Evolutionary conservation across 768 basidiomycete genomes (phyloP), one percentile per base, ranked within the genome.

Genomic region (Termitomyces eurrhizus): DNA sequence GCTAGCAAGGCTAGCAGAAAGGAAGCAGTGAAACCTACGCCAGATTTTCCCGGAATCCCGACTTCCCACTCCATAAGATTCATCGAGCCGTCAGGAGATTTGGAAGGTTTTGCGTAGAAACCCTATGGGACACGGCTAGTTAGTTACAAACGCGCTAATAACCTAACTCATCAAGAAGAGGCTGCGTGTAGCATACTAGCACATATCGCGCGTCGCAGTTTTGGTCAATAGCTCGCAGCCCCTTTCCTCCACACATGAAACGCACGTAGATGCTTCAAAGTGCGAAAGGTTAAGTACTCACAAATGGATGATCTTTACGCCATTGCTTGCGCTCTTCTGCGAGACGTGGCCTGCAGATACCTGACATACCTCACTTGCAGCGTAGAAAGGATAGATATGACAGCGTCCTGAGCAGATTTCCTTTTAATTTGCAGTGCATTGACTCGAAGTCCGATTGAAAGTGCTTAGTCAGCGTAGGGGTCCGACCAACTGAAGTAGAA

Each of bases 31-130:
- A 52, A 36, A 83, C 92, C 75, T 74, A 97, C 97, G 61, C 81
- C 81, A 52, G 81, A 64, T 76, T 97, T 98, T 33, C 97, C 97
- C 18, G 97, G 97, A 66, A 99, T 98, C 26, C 97, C 97, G 2
- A 97, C 95, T 72, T 98, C 97, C 97, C 97, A 99, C 72, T 93
- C 88, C 85, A 98, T 86, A 52, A 99, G 80, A 74, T 98, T 95
- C 87, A 98, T 88, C 2, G 94, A 90, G 18, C 96, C 94, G 75
- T 99, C 97, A 26, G 86, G 71, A 21, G 87, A 83, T 76, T 99
- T 99, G 49, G 83, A 79, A 26, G 97, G 97, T 72, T 93, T 92
- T 44, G 97, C 97, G 70, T 90, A 98, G 79, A 99, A 99, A 65
- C 96, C 96, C 96, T 99, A 69, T 14, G 57, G 65, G 51, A 56